Percentiles rank a stretch among this genome's conserved stretches.
Evolutionary conservation across 306 rosid species (phyloP).

Genomic region (Lathyrus tuberosus): DNA sequence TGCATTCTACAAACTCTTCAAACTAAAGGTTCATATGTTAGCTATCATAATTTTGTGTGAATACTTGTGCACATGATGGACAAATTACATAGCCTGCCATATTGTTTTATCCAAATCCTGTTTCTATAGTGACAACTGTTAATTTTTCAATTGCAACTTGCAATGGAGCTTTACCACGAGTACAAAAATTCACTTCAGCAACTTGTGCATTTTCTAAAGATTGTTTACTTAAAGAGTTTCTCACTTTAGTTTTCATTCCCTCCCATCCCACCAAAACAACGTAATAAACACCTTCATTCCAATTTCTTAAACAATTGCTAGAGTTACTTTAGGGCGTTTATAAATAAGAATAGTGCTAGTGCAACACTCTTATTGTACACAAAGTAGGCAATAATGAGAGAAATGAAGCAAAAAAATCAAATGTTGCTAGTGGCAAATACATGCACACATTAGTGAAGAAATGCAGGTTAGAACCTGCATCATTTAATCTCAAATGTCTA

Average conservation of each 20-base stretch:
- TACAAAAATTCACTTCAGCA: conserved; percentile 23
- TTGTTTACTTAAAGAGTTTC: not conserved
- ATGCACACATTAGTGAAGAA: too few relatives aligned
- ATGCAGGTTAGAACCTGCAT: too few relatives aligned
- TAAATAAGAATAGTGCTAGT: not conserved
- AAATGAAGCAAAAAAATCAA: not conserved
- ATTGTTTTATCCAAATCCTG: conserved; percentile 10
- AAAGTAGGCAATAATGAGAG: not conserved
- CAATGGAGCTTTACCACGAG: not conserved
- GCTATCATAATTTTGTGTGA: not conserved
- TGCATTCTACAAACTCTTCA: conserved; percentile 10
- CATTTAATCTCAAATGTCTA: too few relatives aligned
- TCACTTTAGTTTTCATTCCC: not conserved
- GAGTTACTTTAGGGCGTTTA: not conserved
- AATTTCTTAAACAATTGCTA: not conserved
- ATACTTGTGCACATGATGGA: conserved; percentile 26
- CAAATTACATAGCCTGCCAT: conserved; percentile 26
- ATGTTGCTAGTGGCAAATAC: not conserved
- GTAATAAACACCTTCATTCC: not conserved
- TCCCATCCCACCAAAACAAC: not conserved
- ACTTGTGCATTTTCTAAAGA: not conserved
- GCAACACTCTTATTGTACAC: not conserved
- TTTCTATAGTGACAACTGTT: conserved; percentile 9
- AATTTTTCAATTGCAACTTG: conserved; percentile 21
- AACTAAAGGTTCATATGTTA: conserved; percentile 13